Evolutionary conservation across 163 green algal species (phyloP), one percentile per base, ranked within the genome.

Genomic region (Coccomyxa subellipsoidea): DNA sequence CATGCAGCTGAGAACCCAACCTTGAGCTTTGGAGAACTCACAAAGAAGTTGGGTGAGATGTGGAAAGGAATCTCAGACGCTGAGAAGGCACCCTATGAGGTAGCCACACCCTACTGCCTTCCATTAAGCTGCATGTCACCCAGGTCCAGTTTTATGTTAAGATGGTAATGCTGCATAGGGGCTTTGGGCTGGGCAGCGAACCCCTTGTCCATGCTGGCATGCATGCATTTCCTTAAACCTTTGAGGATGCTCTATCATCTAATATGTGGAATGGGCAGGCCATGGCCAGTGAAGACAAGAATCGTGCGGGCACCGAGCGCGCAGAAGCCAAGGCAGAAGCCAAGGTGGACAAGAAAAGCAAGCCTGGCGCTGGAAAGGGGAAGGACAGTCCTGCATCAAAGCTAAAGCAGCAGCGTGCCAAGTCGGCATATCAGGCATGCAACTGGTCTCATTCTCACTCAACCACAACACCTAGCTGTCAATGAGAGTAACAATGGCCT

Each of bases 1-100:
- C 0, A 25, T 85, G 80, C 79, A 90, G 86, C 77, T 76, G 82
- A 84, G 32, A 69, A 84, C 59, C 83, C 83, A 8, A 82, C 80
- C 9, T 54, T 82, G 0, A 77, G 31, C 78, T 53, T 83, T 10
- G 76, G 73, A 25, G 82, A 82, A 7, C 27, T 88, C 25, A 80
- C 31, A 70, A 84, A 85, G 76, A 59, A 78, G 38, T 38, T 90
- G 38, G 84, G 82, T 25, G 85, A 83, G 31, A 70, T 86, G 76
- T 90, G 79, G 69, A 83, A 80, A 54, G 82, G 32, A 21, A 53
- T 90, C 23, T 79, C 23, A 34, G 39, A 82, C 0, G 80, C 84
- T 38, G 87, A 89, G 9, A 90, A 86, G 80, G 47, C 66, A 10
- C 59, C 80, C 1, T 89, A 79, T 27, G 66, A 87, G 82, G 85